Evolutionary conservation across 164 flowering plant genomes (phyloP).

Genomic region (Kalanchoe fedtschenkoi): DNA sequence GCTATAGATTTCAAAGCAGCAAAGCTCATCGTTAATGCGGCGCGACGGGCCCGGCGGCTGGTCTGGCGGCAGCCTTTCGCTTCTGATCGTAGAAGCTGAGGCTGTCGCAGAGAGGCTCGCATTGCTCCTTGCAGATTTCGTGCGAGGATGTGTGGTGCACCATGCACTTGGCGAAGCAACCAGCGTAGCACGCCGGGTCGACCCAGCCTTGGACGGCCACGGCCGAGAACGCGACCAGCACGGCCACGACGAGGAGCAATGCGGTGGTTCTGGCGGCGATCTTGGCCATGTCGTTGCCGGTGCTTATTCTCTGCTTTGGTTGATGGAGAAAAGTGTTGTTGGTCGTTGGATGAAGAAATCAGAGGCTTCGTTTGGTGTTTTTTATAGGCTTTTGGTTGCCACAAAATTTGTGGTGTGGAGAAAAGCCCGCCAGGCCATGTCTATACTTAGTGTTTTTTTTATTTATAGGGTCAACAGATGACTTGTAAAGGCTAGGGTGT

Average conservation of each 20-base stretch:
- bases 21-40: no score
- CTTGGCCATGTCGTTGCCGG: neutral
- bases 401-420: neutral
- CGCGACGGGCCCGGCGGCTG: no score
- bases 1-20: no score
- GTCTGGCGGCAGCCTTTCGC: no score
- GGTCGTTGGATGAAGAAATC: neutral
- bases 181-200: neutral
- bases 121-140: neutral
- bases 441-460: no score
- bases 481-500: no score
- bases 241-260: neutral
- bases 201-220: neutral
- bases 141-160: neutral
- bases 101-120: neutral
- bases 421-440: neutral
- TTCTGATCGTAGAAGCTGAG: no score
- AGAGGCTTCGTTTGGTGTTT: neutral
- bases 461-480: no score
- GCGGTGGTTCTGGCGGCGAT: neutral
- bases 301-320: neutral
- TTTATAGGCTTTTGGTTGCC: neutral
- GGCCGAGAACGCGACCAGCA: neutral
- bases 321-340: neutral
- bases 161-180: neutral